Conservation (phyloP, 306 rosid genomes). For the Macrotyloma uniflorum region DNA sequence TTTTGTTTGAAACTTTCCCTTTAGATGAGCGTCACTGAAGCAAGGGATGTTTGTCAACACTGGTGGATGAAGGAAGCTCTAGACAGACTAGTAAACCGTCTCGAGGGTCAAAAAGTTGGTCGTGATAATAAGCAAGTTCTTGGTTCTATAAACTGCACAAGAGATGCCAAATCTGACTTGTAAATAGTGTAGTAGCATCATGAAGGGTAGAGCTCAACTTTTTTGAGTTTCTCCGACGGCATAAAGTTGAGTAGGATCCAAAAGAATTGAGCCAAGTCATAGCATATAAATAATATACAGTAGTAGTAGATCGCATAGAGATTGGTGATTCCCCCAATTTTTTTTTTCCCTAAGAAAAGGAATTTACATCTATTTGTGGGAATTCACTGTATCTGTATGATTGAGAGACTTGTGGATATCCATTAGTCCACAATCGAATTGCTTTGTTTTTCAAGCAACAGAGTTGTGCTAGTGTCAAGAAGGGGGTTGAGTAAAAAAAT, state of each 20-base stretch:
- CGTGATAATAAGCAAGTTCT: slow-evolving; percentile 36
- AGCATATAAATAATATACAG: slow-evolving; percentile 20
- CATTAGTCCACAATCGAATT: background rate
- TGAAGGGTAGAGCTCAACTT: slow-evolving; percentile 33
- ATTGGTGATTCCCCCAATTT: slow-evolving; percentile 33
- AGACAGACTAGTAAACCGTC: slow-evolving; percentile 66
- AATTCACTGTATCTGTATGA: slow-evolving; percentile 34
- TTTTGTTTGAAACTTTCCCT: background rate
- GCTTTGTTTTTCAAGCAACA: slow-evolving; percentile 32
- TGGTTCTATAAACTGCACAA: slow-evolving; percentile 34
- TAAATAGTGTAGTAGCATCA: slow-evolving; percentile 39
- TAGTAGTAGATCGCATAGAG: slow-evolving; percentile 25
- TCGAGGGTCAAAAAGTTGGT: slow-evolving; percentile 46
- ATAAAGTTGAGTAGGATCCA: slow-evolving; percentile 38
- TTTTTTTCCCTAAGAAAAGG: background rate
- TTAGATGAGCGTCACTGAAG: slow-evolving; percentile 79
- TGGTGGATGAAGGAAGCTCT: slow-evolving; percentile 98
- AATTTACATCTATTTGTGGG: slow-evolving; percentile 23
- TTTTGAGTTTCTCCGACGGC: slow-evolving; percentile 20
- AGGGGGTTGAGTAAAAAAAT: background rate
- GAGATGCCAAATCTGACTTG: slow-evolving; percentile 44
- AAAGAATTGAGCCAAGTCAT: slow-evolving; percentile 38
- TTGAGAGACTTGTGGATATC: slow-evolving; percentile 19
- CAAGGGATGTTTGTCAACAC: slow-evolving; percentile 83
- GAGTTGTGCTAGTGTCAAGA: background rate